Base-by-base conservation (phyloP, 139 green algal species). In the Micractinium conductrix region DNA sequence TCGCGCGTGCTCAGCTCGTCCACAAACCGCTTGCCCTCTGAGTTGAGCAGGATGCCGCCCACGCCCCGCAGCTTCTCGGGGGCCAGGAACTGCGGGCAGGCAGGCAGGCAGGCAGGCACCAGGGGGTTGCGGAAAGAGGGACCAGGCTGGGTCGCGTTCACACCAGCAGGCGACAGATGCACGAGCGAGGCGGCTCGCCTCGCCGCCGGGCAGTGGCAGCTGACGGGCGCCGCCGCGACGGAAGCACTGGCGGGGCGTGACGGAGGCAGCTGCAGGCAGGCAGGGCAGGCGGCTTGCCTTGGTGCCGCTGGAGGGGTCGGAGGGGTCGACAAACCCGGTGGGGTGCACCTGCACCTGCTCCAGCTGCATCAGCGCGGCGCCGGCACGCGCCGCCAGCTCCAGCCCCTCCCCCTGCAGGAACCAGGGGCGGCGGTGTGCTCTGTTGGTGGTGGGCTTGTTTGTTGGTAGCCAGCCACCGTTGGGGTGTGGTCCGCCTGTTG, bases 341-440 rank as follows among this genome's bases (percentile, higher is more conserved):
- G 92, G 92, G 84, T 96, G 92, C 40, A 96, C 83, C 80, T 97
- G 94, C 69, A 97, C 93, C 45, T 94, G 79, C n/a, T 92, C 89
- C 87, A 96, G 74, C 62, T 93, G 74, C 53, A 90, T 65, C 58
- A 95, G 84, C 17, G 19, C 35, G 2, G 74, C 87, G 0, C 91
- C 90, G 21, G 87, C 83, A 22, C 45, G 79, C n/a, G 70, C 24
- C 0, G 85, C 93, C 55, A 95, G 70, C 42, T 62, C 33, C 74
- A 96, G 80, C 10, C 81, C 91, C 43, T 96, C 93, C 0, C 93
- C 93, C 44, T n/a, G n/a, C n/a, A n/a, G n/a, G n/a, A n/a, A n/a
- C n/a, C n/a, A n/a, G n/a, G n/a, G n/a, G n/a, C n/a, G n/a, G n/a
- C n/a, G n/a, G n/a, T n/a, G n/a, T n/a, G n/a, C n/a, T n/a, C n/a